These are phyloP conservation scores for Globisporangium middletonii DNA, from an alignment of 352 stramenopile genomes.

Conservation along the genomic window DNA sequence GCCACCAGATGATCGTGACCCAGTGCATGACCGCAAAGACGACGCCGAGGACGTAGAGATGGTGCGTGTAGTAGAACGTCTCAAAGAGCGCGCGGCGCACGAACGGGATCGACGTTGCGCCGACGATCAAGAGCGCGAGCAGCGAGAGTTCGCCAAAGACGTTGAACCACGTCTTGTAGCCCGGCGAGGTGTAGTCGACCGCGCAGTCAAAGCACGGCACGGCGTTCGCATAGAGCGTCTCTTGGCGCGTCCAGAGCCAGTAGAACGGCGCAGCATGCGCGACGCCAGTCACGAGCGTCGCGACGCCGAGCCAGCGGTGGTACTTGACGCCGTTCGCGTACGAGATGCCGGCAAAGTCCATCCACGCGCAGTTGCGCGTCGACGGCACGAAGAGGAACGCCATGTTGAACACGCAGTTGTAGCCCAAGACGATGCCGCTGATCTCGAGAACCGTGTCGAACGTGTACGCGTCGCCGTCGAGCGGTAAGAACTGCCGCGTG, in stretches of 20 bases:
- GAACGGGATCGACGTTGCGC: constrained; percentile 39
- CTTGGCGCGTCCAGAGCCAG: constrained; percentile 31
- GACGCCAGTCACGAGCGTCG: constrained; percentile 29
- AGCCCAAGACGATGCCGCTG: constrained; percentile 33
- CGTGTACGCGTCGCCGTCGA: constrained; percentile 24
- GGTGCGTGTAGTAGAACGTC: constrained; percentile 55
- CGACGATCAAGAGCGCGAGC: constrained; percentile 31
- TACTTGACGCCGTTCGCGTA: constrained; percentile 12
- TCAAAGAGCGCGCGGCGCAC: constrained; percentile 42
- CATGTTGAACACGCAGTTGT: constrained; percentile 55
- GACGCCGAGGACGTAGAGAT: constrained; percentile 43
- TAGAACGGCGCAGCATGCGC: constrained; percentile 42
- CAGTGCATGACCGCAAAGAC: constrained; percentile 49
- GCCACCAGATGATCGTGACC: constrained; percentile 37
- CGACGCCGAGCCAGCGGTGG: constrained; percentile 3
- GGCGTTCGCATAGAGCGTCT: constrained; percentile 23
- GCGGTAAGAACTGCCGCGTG: constrained; percentile 21
- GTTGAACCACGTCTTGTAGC: constrained; percentile 53
- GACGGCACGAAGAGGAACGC: constrained; percentile 55
- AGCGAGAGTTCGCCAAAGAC: constrained; percentile 55
- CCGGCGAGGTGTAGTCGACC: constrained; percentile 28
- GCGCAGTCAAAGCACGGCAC: constrained; percentile 52
- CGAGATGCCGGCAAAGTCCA: constrained; percentile 57
- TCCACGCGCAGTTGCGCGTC: constrained; percentile 58
- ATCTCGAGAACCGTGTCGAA: constrained; percentile 45